These are phyloP conservation scores for Talaromyces proteolyticus DNA, from an alignment of 495 filamentous ascomycete genomes.

Conservation along the genomic window DNA sequence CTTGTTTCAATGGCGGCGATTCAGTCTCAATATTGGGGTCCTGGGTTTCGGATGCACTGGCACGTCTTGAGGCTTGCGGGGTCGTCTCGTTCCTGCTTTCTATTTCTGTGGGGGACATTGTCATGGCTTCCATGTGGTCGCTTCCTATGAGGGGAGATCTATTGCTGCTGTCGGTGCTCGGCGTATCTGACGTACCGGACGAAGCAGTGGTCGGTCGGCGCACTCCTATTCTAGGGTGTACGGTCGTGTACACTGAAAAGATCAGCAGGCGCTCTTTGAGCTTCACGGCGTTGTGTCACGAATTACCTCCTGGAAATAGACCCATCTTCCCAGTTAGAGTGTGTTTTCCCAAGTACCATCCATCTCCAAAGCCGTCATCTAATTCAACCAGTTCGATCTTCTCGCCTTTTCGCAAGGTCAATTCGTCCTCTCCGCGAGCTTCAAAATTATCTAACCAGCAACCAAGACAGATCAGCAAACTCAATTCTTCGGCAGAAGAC, in stretches of 20 bases:
- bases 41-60: constrained; percentile 27
- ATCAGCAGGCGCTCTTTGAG: not conserved
- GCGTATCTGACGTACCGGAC: constrained; percentile 1
- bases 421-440: constrained; percentile 86
- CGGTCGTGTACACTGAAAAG: constrained; percentile 29
- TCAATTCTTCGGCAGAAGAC: constrained; percentile 1
- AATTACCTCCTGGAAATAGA: constrained; percentile 83
- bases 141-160: not conserved
- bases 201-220: constrained; percentile 5
- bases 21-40: constrained; percentile 15
- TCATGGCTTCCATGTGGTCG: not conserved
- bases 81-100: constrained; percentile 34
- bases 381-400: constrained; percentile 88
- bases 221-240: constrained; percentile 14
- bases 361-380: constrained; percentile 96
- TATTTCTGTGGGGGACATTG: constrained; percentile 20
- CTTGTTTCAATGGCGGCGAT: constrained; percentile 15
- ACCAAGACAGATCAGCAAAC: constrained; percentile 5
- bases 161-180: not conserved
- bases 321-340: constrained; percentile 67
- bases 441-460: constrained; percentile 65
- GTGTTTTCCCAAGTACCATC: constrained; percentile 92
- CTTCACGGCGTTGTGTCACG: constrained; percentile 3
- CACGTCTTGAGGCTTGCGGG: constrained; percentile 43
- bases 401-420: constrained; percentile 81